Evolutionary conservation across 2,329 filamentous ascomycete species (phyloP), one percentile per base, ranked within the genome.

Genomic region (Bertia moriformis): DNA sequence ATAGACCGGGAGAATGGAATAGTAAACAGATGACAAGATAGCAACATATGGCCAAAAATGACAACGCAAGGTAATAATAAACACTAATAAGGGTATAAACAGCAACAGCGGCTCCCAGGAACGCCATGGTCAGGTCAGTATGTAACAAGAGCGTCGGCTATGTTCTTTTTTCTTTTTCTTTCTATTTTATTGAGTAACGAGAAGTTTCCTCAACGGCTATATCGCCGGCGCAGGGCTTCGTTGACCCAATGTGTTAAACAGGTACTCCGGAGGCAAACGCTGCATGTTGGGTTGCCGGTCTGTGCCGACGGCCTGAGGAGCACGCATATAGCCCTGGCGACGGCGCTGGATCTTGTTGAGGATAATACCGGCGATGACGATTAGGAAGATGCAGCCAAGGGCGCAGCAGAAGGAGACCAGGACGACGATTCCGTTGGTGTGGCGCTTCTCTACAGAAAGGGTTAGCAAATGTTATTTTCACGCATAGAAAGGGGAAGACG

Each of bases 371-470:
- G 60, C 52, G 35, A 61, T 52, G 38, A 66, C 60, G 39, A 66
- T 61, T 20, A 66, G 55, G 55, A 66, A 66, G 40, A 66, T 58
- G 42, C 58, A 63, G 43, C 59, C 62, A 24, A 65, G 51, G 4
- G 62, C 61, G 41, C 61, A 59, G 45, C 62, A 66, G 46, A 66
- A 62, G 1, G 62, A 60, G 15, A 66, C 54, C 15, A 66, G 50
- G 17, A 66, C 55, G 15, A 61, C 58, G 24, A 66, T 63, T 22
- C 62, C 62, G 40, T 56, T 57, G 5, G 62, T 63, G 44, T 55
- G 32, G 32, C 15, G 10, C 10, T 17, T 13, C 12, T 7, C 32
- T 35, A 30, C 4, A n/a, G 15, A 14, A 22, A 18, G 35, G 19
- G 12, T 12, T 15, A 35, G 22, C 19, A n/a, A 18, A 38, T 15